phyloP scores from a whole-genome alignment of 2,329 filamentous ascomycete species.

The Phyllosticta paracitricarpa region DNA sequence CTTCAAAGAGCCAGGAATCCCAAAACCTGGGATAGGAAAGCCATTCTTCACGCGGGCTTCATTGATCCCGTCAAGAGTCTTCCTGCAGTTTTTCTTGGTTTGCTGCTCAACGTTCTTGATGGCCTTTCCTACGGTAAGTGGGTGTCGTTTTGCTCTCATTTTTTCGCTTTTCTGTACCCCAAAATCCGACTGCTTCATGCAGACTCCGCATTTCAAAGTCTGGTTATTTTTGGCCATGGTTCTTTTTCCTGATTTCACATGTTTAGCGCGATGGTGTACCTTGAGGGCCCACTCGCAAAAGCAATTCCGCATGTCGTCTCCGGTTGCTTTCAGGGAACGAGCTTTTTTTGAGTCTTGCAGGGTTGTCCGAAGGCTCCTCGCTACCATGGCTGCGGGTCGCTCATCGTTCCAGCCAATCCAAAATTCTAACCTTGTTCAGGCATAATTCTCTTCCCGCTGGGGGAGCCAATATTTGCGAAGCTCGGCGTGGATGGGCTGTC shows the following conservation, averaged over 20 bases:
- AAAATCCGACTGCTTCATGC: neutral
- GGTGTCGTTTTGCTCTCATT: neutral
- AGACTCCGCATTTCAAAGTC: neutral
- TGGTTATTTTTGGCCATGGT: neutral
- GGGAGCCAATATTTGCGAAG: conserved; percentile 72
- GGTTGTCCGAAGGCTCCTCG: conserved; percentile 2
- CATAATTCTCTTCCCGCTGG: conserved; percentile 91
- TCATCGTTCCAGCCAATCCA: neutral
- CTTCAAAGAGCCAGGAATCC: conserved; percentile 39
- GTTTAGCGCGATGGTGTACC: neutral
- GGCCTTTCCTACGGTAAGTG: conserved; percentile 75
- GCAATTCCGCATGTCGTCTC: neutral
- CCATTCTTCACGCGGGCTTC: conserved; percentile 53
- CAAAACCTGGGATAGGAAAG: conserved; percentile 60
- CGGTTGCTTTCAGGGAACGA: neutral
- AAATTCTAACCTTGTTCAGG: conserved; percentile 35
- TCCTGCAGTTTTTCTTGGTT: conserved; percentile 77
- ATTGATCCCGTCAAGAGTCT: conserved; percentile 57
- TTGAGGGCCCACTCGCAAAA: neutral
- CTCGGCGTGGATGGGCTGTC: conserved; percentile 91
- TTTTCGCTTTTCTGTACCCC: neutral
- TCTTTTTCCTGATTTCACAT: neutral
- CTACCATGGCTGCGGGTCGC: neutral
- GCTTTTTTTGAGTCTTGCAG: neutral
- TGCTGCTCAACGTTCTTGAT: conserved; percentile 87